phyloP scores from a whole-genome alignment of 768 basidiomycete genomes.

The Collybia nuda region DNA sequence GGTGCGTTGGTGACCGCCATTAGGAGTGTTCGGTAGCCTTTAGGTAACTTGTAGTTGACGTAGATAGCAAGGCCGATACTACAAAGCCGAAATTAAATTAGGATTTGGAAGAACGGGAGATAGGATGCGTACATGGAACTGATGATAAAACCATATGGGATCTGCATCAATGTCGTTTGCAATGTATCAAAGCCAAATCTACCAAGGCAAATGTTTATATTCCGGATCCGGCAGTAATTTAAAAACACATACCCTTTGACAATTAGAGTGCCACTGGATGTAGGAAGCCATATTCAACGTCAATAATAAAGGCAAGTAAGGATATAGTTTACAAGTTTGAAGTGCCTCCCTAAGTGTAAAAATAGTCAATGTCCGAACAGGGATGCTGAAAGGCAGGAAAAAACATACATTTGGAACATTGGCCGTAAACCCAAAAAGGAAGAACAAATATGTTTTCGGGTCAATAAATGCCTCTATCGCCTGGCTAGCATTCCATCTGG shows the following conservation, averaged over 20 bases:
- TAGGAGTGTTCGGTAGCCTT: slow-evolving; percentile 20
- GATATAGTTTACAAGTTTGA: slow-evolving; percentile 20
- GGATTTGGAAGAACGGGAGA: too few relatives aligned
- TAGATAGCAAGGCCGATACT: slow-evolving; percentile 15
- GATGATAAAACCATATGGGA: slow-evolving; percentile 23
- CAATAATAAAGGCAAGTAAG: too few relatives aligned
- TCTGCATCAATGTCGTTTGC: slow-evolving; percentile 21
- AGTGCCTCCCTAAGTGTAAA: slow-evolving; percentile 12
- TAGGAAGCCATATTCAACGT: too few relatives aligned
- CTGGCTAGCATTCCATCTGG: slow-evolving; percentile 19
- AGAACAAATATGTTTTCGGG: slow-evolving; percentile 30
- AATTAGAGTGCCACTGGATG: too few relatives aligned
- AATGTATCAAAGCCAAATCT: slow-evolving; percentile 28
- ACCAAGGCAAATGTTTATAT: neutral
- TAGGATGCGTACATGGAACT: slow-evolving; percentile 10
- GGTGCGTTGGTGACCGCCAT: slow-evolving; percentile 21
- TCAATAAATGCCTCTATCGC: slow-evolving; percentile 27
- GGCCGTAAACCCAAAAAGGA: slow-evolving; percentile 26
- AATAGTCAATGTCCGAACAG: too few relatives aligned
- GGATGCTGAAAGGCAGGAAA: too few relatives aligned
- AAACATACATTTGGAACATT: slow-evolving; percentile 19
- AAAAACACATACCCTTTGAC: too few relatives aligned
- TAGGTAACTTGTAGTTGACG: slow-evolving; percentile 17
- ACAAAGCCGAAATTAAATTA: too few relatives aligned
- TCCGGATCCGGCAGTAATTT: too few relatives aligned